Conservation (phyloP, 1,139 yeast species). For the Pneumocystis canis region DNA sequence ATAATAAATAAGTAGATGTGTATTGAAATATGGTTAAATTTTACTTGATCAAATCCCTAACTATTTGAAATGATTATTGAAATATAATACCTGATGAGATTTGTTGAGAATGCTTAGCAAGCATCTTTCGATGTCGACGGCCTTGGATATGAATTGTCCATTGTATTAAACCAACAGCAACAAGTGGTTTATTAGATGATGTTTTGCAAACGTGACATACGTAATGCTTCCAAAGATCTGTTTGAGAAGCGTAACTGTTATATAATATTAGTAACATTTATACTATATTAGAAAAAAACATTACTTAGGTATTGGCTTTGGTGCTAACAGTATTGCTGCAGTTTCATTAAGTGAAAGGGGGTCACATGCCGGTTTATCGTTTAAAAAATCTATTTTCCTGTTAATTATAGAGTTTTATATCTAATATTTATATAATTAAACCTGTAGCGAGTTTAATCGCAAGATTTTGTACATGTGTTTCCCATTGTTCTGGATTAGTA, state of each 20-base stretch:
- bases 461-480: conserved; percentile 11
- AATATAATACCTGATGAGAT: too few relatives aligned
- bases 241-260: neutral
- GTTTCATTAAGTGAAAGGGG: neutral
- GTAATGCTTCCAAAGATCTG: neutral
- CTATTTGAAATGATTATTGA: too few relatives aligned
- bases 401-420: neutral
- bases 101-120: too few relatives aligned
- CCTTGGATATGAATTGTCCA: neutral
- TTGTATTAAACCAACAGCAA: neutral
- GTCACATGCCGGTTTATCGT: neutral
- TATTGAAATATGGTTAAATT: too few relatives aligned
- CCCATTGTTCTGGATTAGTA: conserved; percentile 52
- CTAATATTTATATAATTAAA: neutral
- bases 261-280: neutral
- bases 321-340: neutral
- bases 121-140: neutral
- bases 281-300: neutral
- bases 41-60: too few relatives aligned
- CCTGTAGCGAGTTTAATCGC: neutral
- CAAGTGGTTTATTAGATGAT: neutral
- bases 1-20: too few relatives aligned
- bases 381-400: neutral
- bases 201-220: neutral
- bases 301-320: neutral